A percentile compares a stretch with the other conserved stretches of the same genome.
phyloP scores from a whole-genome alignment of 2,329 filamentous ascomycete genomes.

The Cordyceps tenuipes region DNA sequence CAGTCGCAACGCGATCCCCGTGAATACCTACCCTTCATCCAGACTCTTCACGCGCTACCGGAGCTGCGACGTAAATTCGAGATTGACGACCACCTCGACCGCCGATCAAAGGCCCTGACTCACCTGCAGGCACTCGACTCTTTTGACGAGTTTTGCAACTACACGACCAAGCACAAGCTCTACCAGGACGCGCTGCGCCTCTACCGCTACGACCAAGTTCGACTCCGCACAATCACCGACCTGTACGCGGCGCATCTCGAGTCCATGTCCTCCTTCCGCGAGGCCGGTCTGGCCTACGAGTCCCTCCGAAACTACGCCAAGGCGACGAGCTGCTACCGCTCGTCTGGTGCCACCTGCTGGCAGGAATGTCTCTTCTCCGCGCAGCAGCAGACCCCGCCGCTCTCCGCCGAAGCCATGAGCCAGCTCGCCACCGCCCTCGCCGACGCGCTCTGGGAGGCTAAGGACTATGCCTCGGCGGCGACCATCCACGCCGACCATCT shows the following conservation, averaged over 20 bases:
- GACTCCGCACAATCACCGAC: constrained; percentile 59
- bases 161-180: constrained; percentile 70
- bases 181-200: constrained; percentile 70
- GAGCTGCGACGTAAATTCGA: constrained; percentile 65
- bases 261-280: constrained; percentile 65
- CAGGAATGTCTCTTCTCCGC: constrained; percentile 81
- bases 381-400: constrained; percentile 52
- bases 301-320: constrained; percentile 66
- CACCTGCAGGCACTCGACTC: constrained; percentile 66
- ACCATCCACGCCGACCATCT: constrained; percentile 78
- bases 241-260: constrained; percentile 75
- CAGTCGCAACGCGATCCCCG: constrained; percentile 92
- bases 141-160: constrained; percentile 71
- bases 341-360: constrained; percentile 71
- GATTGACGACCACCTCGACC: constrained; percentile 81
- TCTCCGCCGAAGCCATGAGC: constrained; percentile 50
- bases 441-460: constrained; percentile 71
- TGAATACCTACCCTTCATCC: constrained; percentile 92
- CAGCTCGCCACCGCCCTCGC: constrained; percentile 67
- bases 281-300: constrained; percentile 87
- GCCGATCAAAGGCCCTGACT: constrained; percentile 65
- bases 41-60: constrained; percentile 69
- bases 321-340: constrained; percentile 76
- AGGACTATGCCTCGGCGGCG: constrained; percentile 74
- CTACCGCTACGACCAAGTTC: constrained; percentile 71